Evolutionary conservation across 1,284 basidiomycete genomes (phyloP).

Genomic region (Marasmius tenuissimus): DNA sequence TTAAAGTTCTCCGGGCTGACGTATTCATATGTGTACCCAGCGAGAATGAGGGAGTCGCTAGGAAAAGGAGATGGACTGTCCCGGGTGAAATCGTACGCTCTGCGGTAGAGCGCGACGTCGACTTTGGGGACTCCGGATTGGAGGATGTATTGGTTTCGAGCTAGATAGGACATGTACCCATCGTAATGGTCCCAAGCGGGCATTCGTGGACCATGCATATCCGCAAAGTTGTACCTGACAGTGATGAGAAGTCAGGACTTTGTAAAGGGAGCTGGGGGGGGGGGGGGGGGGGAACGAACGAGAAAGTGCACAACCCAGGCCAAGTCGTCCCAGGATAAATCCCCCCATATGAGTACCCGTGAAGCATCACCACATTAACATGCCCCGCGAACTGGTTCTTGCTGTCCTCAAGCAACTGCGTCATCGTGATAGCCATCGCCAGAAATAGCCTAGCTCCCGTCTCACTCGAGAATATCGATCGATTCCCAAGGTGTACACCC

Average conservation of each 20-base stretch:
- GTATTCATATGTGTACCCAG: constrained; percentile 19
- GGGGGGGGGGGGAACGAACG: not conserved
- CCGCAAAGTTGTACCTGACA: constrained; percentile 8
- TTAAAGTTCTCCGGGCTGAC: constrained; percentile 19
- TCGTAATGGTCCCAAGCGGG: constrained; percentile 17
- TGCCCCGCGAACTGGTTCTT: constrained; percentile 15
- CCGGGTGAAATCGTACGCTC: constrained; percentile 12
- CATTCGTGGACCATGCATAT: constrained; percentile 16
- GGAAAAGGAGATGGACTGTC: constrained; percentile 11
- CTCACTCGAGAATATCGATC: not conserved
- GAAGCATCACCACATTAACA: constrained; percentile 16
- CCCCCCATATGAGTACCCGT: constrained; percentile 9
- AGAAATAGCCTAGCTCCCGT: constrained; percentile 7
- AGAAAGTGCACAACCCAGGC: constrained; percentile 6
- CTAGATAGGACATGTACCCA: constrained; percentile 16
- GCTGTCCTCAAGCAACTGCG: constrained; percentile 14
- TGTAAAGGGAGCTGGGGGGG: not conserved
- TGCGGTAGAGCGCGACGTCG: constrained; percentile 16
- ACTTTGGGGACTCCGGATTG: constrained; percentile 16
- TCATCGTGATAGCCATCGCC: constrained; percentile 11
- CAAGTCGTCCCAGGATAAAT: constrained; percentile 12
- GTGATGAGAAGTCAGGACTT: not conserved
- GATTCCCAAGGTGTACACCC: not conserved
- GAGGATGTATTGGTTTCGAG: constrained; percentile 16
- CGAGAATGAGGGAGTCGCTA: constrained; percentile 12